Percentiles rank a stretch among this genome's conserved stretches.
Conservation (phyloP, 768 basidiomycete genomes). For the Cystofilobasidium capitatum region DNA sequence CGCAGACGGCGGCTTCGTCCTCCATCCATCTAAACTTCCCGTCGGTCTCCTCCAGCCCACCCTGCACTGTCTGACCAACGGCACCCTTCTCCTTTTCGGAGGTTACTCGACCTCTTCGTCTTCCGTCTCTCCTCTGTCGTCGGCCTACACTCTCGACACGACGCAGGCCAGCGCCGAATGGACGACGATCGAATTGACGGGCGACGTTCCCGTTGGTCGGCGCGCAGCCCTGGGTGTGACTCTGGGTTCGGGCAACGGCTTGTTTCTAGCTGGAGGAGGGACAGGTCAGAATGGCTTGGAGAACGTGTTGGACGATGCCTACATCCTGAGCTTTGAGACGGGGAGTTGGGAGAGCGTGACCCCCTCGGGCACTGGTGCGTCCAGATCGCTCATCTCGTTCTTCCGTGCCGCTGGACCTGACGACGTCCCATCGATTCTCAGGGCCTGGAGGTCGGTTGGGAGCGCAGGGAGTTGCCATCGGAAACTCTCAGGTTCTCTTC, state of each 20-base stretch:
- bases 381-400: background rate
- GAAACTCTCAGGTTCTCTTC: slow-evolving; percentile 20
- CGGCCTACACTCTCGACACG: slow-evolving; percentile 26
- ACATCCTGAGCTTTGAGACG: slow-evolving; percentile 16
- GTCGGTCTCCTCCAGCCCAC: slow-evolving; percentile 20
- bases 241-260: slow-evolving; percentile 12
- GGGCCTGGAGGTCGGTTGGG: slow-evolving; percentile 14
- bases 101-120: slow-evolving; percentile 6
- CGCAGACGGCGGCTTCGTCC: slow-evolving; percentile 1
- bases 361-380: slow-evolving; percentile 10
- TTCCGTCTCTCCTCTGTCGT: background rate
- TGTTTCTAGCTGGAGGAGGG: slow-evolving; percentile 21
- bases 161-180: background rate
- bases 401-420: too few relatives aligned
- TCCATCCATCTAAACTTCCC: slow-evolving; percentile 7
- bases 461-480: slow-evolving; percentile 16
- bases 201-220: slow-evolving; percentile 2
- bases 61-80: slow-evolving; percentile 24
- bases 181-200: slow-evolving; percentile 11
- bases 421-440: slow-evolving; percentile 1
- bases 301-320: slow-evolving; percentile 18
- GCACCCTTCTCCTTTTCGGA: slow-evolving; percentile 23
- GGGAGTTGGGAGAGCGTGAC: slow-evolving; percentile 6
- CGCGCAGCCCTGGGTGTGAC: slow-evolving; percentile 13
- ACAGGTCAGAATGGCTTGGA: slow-evolving; percentile 16